Base-by-base conservation (phyloP, 2,329 filamentous ascomycete genomes). In the Ilyonectria sp. region DNA sequence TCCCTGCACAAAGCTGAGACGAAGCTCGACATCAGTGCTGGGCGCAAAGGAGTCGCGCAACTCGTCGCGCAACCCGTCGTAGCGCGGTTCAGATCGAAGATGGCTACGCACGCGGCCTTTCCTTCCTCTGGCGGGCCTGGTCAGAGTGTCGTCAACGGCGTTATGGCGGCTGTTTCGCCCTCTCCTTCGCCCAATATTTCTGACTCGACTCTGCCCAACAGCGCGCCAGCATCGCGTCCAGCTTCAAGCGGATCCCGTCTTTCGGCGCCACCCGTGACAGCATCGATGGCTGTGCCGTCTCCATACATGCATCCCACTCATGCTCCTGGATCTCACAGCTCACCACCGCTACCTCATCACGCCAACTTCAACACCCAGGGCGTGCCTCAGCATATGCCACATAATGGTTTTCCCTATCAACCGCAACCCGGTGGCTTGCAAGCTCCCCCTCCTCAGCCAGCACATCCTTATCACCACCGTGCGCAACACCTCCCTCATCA, bases 271-370 rank as follows among this genome's bases (percentile, higher is more conserved):
- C 21, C 26, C 1, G 40, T 52, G 21, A 54, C 49, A 13, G 44
- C 43, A 21, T 47, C 49, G 40, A 43, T 35, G 6, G n/a, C 56
- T 21, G 49, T 52, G 26, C n/a, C 59, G 33, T 63, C 53, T 19
- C 58, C 67, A 19, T 37, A 58, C n/a, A 10, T 65, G 6, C 64
- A 64, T 7, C 6, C 35, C 31, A 46, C 60, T 29, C 64, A 66
- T 7, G 6, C 44, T 31, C 53, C 60, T 23, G 37, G 43, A 11
- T 62, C 67, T 23, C 55, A 62, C 29, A 54, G 19, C 13, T 71
- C 72, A 46, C 63, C 71, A 13, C 43, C 67, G 3, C 50, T 65
- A 19, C 71, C 63, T 19, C 26, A 60, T 23, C 31, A 58, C 55
- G 26, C 26, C 33, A 29, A 46, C 13, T 35, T 61, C 7, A 52